These are phyloP conservation scores for Arthroderma sp. DNA, from an alignment of 2,329 filamentous ascomycete species.

Conservation along the genomic window DNA sequence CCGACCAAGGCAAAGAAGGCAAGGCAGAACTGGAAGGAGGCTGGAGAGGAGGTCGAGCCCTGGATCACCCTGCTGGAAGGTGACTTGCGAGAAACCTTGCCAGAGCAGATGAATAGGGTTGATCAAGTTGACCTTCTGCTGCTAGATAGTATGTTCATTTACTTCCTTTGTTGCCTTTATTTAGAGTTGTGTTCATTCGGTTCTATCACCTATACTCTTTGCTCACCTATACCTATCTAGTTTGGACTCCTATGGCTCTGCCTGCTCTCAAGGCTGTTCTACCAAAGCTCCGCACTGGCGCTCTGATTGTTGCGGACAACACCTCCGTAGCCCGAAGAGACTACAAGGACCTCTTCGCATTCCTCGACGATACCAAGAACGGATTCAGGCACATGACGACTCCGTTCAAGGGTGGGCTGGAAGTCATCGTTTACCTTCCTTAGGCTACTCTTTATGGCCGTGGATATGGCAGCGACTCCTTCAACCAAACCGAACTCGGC, in stretches of 20 bases:
- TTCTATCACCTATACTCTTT: neutral
- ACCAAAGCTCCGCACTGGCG: slow-evolving; percentile 36
- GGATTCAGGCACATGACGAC: slow-evolving; percentile 41
- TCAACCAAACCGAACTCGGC: too few species aligned
- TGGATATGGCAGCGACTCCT: too few species aligned
- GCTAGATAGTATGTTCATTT: slow-evolving; percentile 45
- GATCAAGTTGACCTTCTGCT: slow-evolving; percentile 43
- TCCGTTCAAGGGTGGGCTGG: slow-evolving; percentile 40
- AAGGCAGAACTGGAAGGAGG: slow-evolving; percentile 42
- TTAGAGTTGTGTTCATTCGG: neutral
- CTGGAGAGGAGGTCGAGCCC: slow-evolving; percentile 38
- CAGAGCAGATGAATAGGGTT: slow-evolving; percentile 32
- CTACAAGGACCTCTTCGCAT: slow-evolving; percentile 40
- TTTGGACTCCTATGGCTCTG: slow-evolving; percentile 45
- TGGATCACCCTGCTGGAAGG: slow-evolving; percentile 48
- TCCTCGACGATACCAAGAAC: slow-evolving; percentile 36
- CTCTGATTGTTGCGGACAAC: slow-evolving; percentile 43
- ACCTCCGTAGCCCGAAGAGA: slow-evolving; percentile 27
- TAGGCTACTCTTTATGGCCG: neutral
- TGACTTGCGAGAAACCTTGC: slow-evolving; percentile 46
- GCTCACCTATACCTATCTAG: slow-evolving; percentile 24
- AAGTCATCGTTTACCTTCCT: slow-evolving; percentile 33
- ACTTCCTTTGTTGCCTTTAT: neutral
- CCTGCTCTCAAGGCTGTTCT: slow-evolving; percentile 40
- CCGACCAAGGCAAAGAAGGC: slow-evolving; percentile 41